Evolutionary conservation across 768 basidiomycete genomes (phyloP), one percentile per base, ranked within the genome.

Genomic region (Mrakia frigida): DNA sequence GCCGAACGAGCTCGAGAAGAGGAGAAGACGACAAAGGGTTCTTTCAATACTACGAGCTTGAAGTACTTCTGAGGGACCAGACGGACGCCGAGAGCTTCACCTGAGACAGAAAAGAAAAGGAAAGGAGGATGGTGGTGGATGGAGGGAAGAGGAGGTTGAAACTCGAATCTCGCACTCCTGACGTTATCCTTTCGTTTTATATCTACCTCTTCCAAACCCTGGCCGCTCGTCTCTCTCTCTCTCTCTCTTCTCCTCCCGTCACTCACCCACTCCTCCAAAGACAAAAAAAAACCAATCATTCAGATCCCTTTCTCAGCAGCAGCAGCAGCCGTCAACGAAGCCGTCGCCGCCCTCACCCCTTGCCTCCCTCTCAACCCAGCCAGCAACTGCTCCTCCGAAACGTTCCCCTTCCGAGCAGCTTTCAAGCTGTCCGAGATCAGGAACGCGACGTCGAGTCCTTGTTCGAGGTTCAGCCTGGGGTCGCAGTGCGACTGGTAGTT

Each of bases 401-500:
- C 35, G 23, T 61, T 70, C n/a, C 73, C 56, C 35, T 50, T 72
- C 16, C 76, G 37, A 21, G 69, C 69, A 0, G 70, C 76, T 28
- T 77, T 71, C 14, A 77, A 50, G 37, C 41, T 65, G 46, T 77
- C 76, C 18, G 76, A 70, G 50, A 77, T 70, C 70, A 95, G 84
- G 86, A 95, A 94, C 0, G 93, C 93, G 33, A 94, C 88, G 80
- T 93, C 92, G 90, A 98, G 86, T 63, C 90, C 91, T 83, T 96
- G 94, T 83, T 96, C 94, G 80, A 94, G 94, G 82, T 97, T 96
- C 78, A 98, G 84, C 63, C 95, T 85, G 2, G 94, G 96, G 28
- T 72, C 63, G 33, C 61, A 77, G 28, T 72, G 76, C 28, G 43
- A 90, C 85, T 96, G 91, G 82, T 98, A 99, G 79, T 95, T 87